Evolutionary conservation across 495 filamentous ascomycete species (phyloP).

Genomic region (Thermothielavioides terrestris): DNA sequence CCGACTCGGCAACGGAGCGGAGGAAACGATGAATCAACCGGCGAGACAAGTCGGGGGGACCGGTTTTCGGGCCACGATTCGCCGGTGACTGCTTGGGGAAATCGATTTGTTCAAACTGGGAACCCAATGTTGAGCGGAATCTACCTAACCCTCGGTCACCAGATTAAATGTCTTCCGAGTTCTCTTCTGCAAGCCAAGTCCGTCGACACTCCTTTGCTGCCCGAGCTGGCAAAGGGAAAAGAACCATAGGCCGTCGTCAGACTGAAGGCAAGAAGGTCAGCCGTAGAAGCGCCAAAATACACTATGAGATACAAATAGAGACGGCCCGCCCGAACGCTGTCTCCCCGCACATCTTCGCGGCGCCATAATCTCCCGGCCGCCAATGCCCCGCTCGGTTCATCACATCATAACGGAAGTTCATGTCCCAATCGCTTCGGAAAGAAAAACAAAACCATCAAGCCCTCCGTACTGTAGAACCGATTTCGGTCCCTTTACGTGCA

Average conservation of each 20-base stretch:
- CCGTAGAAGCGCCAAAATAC: slow-evolving; percentile 6
- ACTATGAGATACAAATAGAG: slow-evolving; percentile 9
- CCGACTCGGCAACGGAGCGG: too few species aligned
- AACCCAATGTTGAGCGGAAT: not conserved
- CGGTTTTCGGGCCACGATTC: not conserved
- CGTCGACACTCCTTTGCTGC: not conserved
- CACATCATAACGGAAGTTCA: slow-evolving; percentile 15
- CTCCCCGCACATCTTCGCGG: not conserved
- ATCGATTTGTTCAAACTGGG: not conserved
- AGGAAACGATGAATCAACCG: not conserved
- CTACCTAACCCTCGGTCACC: not conserved
- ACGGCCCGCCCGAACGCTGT: not conserved
- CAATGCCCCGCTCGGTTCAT: slow-evolving; percentile 13
- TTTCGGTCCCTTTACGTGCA: too few species aligned
- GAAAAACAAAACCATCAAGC: not conserved
- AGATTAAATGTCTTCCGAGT: not conserved
- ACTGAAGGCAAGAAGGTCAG: slow-evolving; percentile 13
- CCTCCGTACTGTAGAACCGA: too few species aligned
- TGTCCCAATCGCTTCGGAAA: not conserved
- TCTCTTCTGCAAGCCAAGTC: not conserved
- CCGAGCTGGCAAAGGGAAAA: too few species aligned
- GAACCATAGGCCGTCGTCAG: too few species aligned
- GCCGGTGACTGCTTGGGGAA: not conserved
- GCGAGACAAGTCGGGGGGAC: not conserved
- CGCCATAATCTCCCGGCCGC: slow-evolving; percentile 1